Percentiles rank a stretch among this genome's conserved stretches.
Evolutionary conservation across 108 stramenopile species (phyloP).

Genomic region (Phaeodactylum tricornutum): DNA sequence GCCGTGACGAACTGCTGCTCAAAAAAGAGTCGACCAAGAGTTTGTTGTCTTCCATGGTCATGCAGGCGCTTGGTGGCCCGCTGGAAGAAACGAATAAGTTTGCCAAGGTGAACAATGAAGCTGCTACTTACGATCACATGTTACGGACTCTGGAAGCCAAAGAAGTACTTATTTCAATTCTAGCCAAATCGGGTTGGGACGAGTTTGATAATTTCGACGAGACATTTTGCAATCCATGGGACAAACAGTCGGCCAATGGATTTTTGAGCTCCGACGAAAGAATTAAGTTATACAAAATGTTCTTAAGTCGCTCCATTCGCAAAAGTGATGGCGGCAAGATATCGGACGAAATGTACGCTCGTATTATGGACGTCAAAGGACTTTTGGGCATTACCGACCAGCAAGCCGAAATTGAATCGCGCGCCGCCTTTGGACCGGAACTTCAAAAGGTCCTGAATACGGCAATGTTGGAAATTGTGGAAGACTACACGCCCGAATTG

Average conservation of each 20-base stretch:
- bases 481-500: conserved; percentile 52
- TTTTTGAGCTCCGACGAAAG: conserved; percentile 47
- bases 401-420: conserved; percentile 46
- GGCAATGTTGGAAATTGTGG: conserved; percentile 53
- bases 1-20: conserved; percentile 59
- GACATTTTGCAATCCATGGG: conserved; percentile 61
- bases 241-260: conserved; percentile 56
- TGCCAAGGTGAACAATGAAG: conserved; percentile 71
- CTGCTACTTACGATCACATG: conserved; percentile 55
- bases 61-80: conserved; percentile 64
- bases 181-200: conserved; percentile 58
- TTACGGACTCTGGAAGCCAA: conserved; percentile 65
- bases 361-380: conserved; percentile 42
- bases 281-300: conserved; percentile 66
- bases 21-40: conserved; percentile 36
- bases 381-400: conserved; percentile 59
- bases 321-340: conserved; percentile 35
- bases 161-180: conserved; percentile 44
- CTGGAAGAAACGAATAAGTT: conserved; percentile 61
- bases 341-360: conserved; percentile 41
- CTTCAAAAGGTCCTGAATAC: conserved; percentile 41
- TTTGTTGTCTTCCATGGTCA: conserved; percentile 57
- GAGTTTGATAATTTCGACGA: conserved; percentile 55
- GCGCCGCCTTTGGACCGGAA: conserved; percentile 64
- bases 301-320: conserved; percentile 46